Evolutionary conservation across 305 asterid species (phyloP).

Genomic region (Fraxinus floribunda): DNA sequence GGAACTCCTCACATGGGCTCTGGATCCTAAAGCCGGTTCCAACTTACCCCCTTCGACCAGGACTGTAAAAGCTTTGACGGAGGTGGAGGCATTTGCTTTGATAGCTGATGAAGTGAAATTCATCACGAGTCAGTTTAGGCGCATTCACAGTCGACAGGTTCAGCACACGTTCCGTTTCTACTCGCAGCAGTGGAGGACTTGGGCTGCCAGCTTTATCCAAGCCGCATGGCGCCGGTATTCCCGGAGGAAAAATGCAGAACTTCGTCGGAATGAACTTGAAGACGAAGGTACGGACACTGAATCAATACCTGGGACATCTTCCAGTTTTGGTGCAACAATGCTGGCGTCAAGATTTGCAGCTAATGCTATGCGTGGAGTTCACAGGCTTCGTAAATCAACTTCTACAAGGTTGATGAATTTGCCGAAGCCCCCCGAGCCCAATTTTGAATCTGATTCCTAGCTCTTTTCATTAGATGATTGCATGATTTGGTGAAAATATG

Average conservation of each 20-base stretch:
- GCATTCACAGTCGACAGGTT: slow-evolving; percentile 85
- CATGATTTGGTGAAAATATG: not conserved
- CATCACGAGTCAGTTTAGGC: slow-evolving; percentile 82
- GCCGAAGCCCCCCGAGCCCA: slow-evolving; percentile 62
- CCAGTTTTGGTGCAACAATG: slow-evolving; percentile 52
- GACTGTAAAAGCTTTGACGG: slow-evolving; percentile 84
- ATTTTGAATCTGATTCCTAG: slow-evolving; percentile 36
- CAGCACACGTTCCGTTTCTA: slow-evolving; percentile 92
- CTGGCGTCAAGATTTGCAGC: slow-evolving; percentile 76
- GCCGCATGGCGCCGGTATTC: slow-evolving; percentile 82
- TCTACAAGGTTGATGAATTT: slow-evolving; percentile 31
- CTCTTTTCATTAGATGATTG: slow-evolving; percentile 6
- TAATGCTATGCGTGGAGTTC: slow-evolving; percentile 64
- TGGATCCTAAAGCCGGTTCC: slow-evolving; percentile 81
- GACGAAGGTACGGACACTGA: slow-evolving; percentile 42
- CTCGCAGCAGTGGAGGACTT: slow-evolving; percentile 97
- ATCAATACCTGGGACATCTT: slow-evolving; percentile 28
- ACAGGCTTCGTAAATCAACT: slow-evolving; percentile 40
- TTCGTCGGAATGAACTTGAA: slow-evolving; percentile 44
- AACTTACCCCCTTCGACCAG: slow-evolving; percentile 92
- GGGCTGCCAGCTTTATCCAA: slow-evolving; percentile 95
- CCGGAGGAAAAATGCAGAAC: slow-evolving; percentile 60
- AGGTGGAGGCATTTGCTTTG: slow-evolving; percentile 94
- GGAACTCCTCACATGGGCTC: slow-evolving; percentile 98
- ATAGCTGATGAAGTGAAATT: slow-evolving; percentile 86